A percentile compares a stretch with the other conserved stretches of the same genome.
Conservation (phyloP, 2,329 filamentous ascomycete species). For the Stachybotrys chlorohalonatus region DNA sequence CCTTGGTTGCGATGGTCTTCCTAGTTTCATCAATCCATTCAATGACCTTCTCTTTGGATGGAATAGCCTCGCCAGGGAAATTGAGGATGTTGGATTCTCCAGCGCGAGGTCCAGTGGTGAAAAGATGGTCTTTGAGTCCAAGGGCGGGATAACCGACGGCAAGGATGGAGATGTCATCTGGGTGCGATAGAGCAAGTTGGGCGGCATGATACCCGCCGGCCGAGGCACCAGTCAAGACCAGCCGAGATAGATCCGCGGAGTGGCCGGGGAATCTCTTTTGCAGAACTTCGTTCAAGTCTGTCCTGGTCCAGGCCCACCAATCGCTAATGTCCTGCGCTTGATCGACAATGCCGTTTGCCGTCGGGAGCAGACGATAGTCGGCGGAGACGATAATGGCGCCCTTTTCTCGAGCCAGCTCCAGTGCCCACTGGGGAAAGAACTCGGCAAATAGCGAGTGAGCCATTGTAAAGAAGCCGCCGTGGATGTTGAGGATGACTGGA, state of each 20-base stretch:
- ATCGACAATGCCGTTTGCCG: conserved; percentile 13
- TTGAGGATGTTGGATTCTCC: conserved; percentile 7
- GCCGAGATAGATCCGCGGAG: conserved; percentile 5
- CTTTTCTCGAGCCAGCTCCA: conserved; percentile 12
- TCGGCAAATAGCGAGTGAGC: conserved; percentile 10
- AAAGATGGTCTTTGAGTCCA: conserved; percentile 10
- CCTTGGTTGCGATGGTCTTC: conserved; percentile 2
- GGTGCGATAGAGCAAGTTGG: conserved; percentile 12
- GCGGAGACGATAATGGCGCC: conserved; percentile 15
- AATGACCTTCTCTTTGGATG: conserved; percentile 4
- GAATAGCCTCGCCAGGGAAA: conserved; percentile 4
- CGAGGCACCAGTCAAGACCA: conserved; percentile 9
- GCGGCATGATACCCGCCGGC: conserved; percentile 15
- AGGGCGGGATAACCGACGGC: conserved; percentile 11
- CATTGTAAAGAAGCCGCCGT: conserved; percentile 15
- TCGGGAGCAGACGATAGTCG: conserved; percentile 14
- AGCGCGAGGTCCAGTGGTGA: conserved; percentile 2
- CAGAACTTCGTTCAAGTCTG: neutral
- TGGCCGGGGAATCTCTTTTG: conserved; percentile 3
- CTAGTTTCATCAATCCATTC: conserved; percentile 9
- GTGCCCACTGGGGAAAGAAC: conserved; percentile 14
- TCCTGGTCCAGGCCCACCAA: conserved; percentile 15
- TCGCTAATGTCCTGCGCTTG: conserved; percentile 16
- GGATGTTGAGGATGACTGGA: conserved; percentile 13
- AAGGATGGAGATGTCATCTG: conserved; percentile 8